Base-by-base conservation (phyloP, 2,329 filamentous ascomycete genomes). In the Talaromyces piceae region DNA sequence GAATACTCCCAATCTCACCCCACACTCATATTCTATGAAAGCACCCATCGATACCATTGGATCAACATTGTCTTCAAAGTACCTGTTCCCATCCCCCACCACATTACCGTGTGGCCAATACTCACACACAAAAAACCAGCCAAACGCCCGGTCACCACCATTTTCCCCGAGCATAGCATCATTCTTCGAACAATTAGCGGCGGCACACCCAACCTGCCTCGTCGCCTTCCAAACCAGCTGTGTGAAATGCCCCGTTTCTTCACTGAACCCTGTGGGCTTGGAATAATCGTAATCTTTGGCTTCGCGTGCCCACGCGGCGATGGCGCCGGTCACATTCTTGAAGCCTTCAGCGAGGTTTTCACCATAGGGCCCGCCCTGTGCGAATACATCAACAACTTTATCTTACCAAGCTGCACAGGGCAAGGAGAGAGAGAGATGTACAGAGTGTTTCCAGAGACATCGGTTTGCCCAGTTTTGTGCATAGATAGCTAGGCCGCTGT, bases 271-370 rank as follows among this genome's bases (percentile, higher is more conserved):
- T 0, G 68, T 72, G 0, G 77, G 77, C 1, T 75, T 62, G 2
- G 61, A 56, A 63, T 79, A 90, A 58, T 84, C 67, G 62, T 88
- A 90, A 5, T 71, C 53, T 0, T 64, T 59, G 9, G 79, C 65
- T 67, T 87, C 83, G 56, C 75, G 58, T 16, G 80, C 86, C 86
- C 86, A 90, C 1, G 76, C 78, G 41, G 80, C 77, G n/a, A 90
- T 73, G 46, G 78, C 75, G 3, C 74, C 71, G 0, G 77, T 77
- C 1, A 77, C 78, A 60, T 84, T 82, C 0, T 72, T 56, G 63
- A 82, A 88, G 3, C 85, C 86, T 4, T 81, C 73, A 6, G 85
- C 85, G 3, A 91, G 76, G 67, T 90, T 91, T 69, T 91, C 87
- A 60, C 87, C 87, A 55, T 82, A 83, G 0, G 83, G 80, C 0